Percentiles rank a stretch among this genome's conserved stretches.
These are phyloP conservation scores for Cladophialophora bantiana DNA, from an alignment of 2,329 filamentous ascomycete species.

Conservation along the genomic window DNA sequence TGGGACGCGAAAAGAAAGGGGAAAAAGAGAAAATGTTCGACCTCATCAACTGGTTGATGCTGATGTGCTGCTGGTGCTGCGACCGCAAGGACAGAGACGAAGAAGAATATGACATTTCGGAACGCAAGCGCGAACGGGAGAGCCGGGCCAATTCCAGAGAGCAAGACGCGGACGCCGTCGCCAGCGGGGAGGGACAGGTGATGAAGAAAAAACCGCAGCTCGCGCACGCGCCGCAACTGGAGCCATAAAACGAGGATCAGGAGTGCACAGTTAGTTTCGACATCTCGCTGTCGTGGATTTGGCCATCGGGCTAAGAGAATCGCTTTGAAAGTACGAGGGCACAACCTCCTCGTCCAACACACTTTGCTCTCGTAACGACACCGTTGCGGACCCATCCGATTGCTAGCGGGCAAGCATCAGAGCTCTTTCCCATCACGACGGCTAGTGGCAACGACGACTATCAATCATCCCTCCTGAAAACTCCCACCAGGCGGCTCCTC, in stretches of 20 bases:
- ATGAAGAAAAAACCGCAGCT: slow-evolving; percentile 19
- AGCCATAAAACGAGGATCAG: background rate
- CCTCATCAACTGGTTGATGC: slow-evolving; percentile 24
- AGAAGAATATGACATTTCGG: slow-evolving; percentile 21
- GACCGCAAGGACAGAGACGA: slow-evolving; percentile 22
- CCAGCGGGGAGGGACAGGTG: background rate
- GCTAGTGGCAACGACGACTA: no score
- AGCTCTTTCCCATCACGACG: no score
- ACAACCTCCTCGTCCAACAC: no score
- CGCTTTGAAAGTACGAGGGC: no score
- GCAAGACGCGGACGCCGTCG: background rate
- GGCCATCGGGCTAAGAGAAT: no score
- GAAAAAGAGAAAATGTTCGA: slow-evolving; percentile 14
- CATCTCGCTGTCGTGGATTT: no score
- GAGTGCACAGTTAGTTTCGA: background rate
- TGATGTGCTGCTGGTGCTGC: slow-evolving; percentile 32
- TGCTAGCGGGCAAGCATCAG: no score
- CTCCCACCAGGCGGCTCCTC: slow-evolving; percentile 51
- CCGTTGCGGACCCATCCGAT: no score
- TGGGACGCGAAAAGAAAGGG: no score
- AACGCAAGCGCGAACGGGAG: slow-evolving; percentile 6
- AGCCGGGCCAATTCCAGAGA: background rate
- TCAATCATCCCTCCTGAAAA: slow-evolving; percentile 18
- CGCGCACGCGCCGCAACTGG: slow-evolving; percentile 18
- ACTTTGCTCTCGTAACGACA: no score